phyloP scores from a whole-genome alignment of 352 stramenopile species.

The Phytophthora tubulina region DNA sequence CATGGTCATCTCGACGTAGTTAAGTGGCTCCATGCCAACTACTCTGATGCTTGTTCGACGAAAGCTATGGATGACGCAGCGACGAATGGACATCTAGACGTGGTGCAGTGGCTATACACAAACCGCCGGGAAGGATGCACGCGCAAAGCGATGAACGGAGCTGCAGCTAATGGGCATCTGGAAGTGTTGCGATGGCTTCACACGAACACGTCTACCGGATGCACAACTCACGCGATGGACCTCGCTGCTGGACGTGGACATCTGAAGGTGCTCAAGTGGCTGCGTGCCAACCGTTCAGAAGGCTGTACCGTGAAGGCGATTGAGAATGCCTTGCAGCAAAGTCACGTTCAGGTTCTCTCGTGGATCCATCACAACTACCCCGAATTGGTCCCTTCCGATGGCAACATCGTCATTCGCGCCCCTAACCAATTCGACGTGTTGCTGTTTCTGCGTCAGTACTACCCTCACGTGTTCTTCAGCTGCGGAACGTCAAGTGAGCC shows the following conservation, averaged over 20 bases:
- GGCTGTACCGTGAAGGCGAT: constrained; percentile 4
- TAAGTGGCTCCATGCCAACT: too few species aligned
- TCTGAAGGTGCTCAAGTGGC: constrained; percentile 12
- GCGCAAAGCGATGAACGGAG: neutral
- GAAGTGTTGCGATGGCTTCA: constrained; percentile 20
- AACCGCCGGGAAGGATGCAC: neutral
- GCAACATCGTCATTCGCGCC: neutral
- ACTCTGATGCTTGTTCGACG: neutral
- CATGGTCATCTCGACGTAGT: too few species aligned
- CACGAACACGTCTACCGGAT: neutral
- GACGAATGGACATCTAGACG: neutral
- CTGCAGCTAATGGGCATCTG: constrained; percentile 8
- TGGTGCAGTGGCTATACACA: constrained; percentile 11
- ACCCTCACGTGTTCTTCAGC: neutral
- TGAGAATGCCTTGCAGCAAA: neutral
- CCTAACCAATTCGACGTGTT: neutral
- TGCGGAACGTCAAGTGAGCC: neutral
- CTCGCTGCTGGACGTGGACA: constrained; percentile 6
- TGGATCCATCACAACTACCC: neutral
- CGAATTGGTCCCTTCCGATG: neutral
- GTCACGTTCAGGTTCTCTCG: neutral
- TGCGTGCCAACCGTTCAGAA: constrained; percentile 2
- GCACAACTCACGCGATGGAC: constrained; percentile 16
- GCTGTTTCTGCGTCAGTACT: neutral
- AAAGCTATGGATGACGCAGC: neutral